These are phyloP conservation scores for Colletotrichum musicola DNA, from an alignment of 2,329 filamentous ascomycete species.

Conservation along the genomic window DNA sequence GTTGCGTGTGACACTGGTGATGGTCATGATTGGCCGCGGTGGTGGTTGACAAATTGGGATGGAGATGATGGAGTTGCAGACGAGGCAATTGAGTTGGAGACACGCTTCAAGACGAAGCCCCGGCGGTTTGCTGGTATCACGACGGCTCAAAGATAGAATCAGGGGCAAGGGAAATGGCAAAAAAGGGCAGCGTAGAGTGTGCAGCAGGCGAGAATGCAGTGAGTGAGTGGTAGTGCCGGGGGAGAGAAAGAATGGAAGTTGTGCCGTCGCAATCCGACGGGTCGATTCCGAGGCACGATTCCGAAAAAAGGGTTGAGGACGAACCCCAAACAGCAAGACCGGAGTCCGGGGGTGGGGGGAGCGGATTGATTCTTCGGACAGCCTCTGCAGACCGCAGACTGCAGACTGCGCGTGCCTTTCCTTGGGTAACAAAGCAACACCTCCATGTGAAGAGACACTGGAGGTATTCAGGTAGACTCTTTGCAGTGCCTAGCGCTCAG, in stretches of 20 bases:
- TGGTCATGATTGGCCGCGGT: slow-evolving; percentile 32
- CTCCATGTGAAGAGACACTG: too few species aligned
- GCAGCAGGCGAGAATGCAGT: neutral
- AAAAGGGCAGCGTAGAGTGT: neutral
- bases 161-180: neutral
- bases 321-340: slow-evolving; percentile 10
- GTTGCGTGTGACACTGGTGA: slow-evolving; percentile 43
- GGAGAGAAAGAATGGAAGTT: slow-evolving; percentile 22
- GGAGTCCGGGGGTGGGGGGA: slow-evolving; percentile 39
- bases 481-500: slow-evolving; percentile 9
- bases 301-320: slow-evolving; percentile 24
- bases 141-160: neutral
- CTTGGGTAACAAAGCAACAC: neutral
- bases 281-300: slow-evolving; percentile 21
- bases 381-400: neutral
- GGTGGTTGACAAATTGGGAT: slow-evolving; percentile 12
- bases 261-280: slow-evolving; percentile 40
- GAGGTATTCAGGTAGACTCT: neutral
- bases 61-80: neutral
- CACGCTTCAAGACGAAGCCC: slow-evolving; percentile 12
- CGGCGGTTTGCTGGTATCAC: slow-evolving; percentile 6
- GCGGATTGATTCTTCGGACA: neutral
- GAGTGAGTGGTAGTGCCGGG: neutral
- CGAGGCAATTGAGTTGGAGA: neutral
- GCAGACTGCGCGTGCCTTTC: slow-evolving; percentile 1